These are phyloP conservation scores for Rhododendron vialii DNA, from an alignment of 148 eudicot genomes.

Conservation along the genomic window DNA sequence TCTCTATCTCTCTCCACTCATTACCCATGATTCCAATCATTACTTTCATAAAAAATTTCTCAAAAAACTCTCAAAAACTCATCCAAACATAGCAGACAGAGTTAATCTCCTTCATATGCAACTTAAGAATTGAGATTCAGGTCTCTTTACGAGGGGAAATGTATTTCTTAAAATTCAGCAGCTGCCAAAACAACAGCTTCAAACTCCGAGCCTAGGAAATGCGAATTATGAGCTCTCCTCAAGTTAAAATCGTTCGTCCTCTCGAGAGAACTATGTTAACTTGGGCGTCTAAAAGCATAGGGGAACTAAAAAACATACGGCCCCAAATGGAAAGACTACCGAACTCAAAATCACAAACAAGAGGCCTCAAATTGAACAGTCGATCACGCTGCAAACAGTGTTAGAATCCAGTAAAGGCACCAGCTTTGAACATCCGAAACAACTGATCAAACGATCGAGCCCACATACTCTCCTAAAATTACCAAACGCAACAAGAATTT, in stretches of 20 bases:
- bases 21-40: too few species aligned
- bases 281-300: neutral
- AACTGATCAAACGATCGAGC: constrained; percentile 4
- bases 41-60: too few species aligned
- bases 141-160: neutral
- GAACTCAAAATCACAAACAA: constrained; percentile 10
- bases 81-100: neutral
- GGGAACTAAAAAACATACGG: neutral
- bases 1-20: too few species aligned
- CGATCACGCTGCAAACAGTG: constrained; percentile 3
- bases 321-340: neutral
- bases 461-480: neutral
- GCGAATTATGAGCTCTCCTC: neutral
- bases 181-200: neutral
- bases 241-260: neutral
- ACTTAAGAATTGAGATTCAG: neutral
- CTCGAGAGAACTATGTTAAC: neutral
- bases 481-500: neutral
- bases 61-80: too few species aligned
- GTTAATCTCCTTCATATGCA: neutral
- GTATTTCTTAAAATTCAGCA: neutral
- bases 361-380: constrained; percentile 11
- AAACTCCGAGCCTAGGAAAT: neutral
- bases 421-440: constrained; percentile 7
- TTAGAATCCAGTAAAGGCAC: neutral